Evolutionary conservation across 768 basidiomycete species (phyloP), one percentile per base, ranked within the genome.

Genomic region (Rhodotorula toruloides): DNA sequence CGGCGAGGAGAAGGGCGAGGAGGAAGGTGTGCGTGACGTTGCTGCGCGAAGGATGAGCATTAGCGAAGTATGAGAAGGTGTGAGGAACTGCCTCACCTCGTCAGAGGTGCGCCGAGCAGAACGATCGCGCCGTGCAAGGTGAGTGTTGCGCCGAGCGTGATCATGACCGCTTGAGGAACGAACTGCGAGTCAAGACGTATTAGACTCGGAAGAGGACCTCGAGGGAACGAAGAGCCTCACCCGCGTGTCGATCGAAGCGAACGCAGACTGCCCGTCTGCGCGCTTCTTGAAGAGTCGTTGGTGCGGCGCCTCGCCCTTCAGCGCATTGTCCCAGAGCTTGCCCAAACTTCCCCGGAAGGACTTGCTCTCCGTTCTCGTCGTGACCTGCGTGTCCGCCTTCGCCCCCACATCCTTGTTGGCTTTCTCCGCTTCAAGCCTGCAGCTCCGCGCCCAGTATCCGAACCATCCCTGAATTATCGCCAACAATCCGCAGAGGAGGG

Each of bases 71-170:
- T 73, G 87, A 87, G 82, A 83, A 37, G 79, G 68, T 3, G 52
- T 29, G 4, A 31, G n/a, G 50, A 10, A 25, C 7, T 10, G n/a
- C n/a, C 53, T 36, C 53, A 54, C 53, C 25, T 1, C 22, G 25
- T n/a, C 22, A 87, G 69, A 8, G 89, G 87, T 16, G 91, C 89
- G 0, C 91, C 91, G 68, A 94, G 86, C 22, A 89, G 74, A 22
- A 91, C 77, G 0, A 86, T 70, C 3, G 84, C 56, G 50, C 75
- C 71, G 67, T 86, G 81, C n/a, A 84, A 76, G 17, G 78, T 71
- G 17, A 83, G 43, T 4, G 87, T 81, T 1, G 79, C 77, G 16
- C 78, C 77, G 5, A 84, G 54, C 0, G 89, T 88, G 16, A 54
- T 47, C 2, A 49, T 34, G 19, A 49, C n/a, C 3, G 70, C 62